Conservation (phyloP, 495 filamentous ascomycete genomes). For the Lophiotrema nucula region DNA sequence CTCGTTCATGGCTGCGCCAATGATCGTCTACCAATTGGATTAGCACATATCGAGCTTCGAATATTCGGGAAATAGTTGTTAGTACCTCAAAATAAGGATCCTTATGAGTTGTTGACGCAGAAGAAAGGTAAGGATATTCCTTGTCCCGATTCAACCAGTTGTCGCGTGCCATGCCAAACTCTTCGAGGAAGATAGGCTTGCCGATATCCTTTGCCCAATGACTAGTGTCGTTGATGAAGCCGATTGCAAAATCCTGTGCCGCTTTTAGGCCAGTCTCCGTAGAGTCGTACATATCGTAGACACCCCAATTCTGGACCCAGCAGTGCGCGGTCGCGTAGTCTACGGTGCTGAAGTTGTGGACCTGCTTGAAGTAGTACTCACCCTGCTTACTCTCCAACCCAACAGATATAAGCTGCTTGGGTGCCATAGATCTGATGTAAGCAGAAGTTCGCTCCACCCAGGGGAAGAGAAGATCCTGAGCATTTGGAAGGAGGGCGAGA, state of each 20-base stretch:
- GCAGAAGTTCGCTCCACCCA: constrained; percentile 31
- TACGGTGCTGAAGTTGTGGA: constrained; percentile 29
- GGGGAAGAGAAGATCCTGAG: constrained; percentile 29
- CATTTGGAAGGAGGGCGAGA: constrained; percentile 22
- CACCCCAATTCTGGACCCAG: constrained; percentile 39
- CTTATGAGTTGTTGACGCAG: constrained; percentile 31
- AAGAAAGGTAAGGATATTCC: constrained; percentile 33
- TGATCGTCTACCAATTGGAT: constrained; percentile 17
- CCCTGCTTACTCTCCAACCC: constrained; percentile 36
- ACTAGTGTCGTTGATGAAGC: constrained; percentile 30
- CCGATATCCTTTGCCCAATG: constrained; percentile 30
- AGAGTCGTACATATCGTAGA: constrained; percentile 35
- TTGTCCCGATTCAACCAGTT: constrained; percentile 33
- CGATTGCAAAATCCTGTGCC: constrained; percentile 31
- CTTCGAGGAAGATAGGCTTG: constrained; percentile 35
- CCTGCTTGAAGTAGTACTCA: constrained; percentile 33
- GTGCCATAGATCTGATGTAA: constrained; percentile 28
- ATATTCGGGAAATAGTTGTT: no score
- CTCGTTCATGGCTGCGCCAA: constrained; percentile 20
- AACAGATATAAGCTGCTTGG: constrained; percentile 34
- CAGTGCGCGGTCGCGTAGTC: constrained; percentile 36
- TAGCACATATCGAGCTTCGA: not conserved
- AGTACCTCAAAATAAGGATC: constrained; percentile 32
- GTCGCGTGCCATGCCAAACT: constrained; percentile 37
- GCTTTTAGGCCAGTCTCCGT: constrained; percentile 11